A percentile compares a stretch with the other conserved stretches of the same genome.
Evolutionary conservation across 83 land plant species (phyloP).

Genomic region (Diphasiastrum complanatum): DNA sequence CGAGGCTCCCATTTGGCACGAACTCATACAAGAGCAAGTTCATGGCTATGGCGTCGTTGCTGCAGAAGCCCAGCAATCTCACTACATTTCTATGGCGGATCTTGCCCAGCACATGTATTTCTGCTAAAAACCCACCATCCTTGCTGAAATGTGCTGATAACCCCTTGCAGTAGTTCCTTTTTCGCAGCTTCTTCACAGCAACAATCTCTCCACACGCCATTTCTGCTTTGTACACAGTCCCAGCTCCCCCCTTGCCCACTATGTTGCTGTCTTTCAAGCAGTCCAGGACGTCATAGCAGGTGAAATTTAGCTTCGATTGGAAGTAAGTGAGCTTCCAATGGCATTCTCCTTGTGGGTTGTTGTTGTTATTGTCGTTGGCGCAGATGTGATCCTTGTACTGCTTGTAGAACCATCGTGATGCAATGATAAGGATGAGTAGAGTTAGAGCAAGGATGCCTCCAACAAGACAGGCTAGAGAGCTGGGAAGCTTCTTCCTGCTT

Average conservation of each 20-base stretch:
- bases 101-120: slow-evolving; percentile 67
- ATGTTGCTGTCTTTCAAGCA: slow-evolving; percentile 71
- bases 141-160: slow-evolving; percentile 31
- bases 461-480: slow-evolving; percentile 14
- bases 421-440: slow-evolving; percentile 11
- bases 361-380: background rate
- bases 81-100: slow-evolving; percentile 79
- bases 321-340: slow-evolving; percentile 75
- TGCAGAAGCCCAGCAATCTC: slow-evolving; percentile 61
- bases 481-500: background rate
- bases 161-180: slow-evolving; percentile 24
- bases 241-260: slow-evolving; percentile 78
- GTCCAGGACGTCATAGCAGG: slow-evolving; percentile 47
- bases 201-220: slow-evolving; percentile 60
- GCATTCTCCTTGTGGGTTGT: background rate
- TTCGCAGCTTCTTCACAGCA: slow-evolving; percentile 57
- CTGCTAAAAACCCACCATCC: slow-evolving; percentile 72
- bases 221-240: slow-evolving; percentile 50
- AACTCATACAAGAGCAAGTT: slow-evolving; percentile 77
- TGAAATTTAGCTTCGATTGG: slow-evolving; percentile 72
- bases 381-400: slow-evolving; percentile 8
- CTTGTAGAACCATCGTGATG: slow-evolving; percentile 17
- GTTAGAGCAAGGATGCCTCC: slow-evolving; percentile 22
- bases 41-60: slow-evolving; percentile 55
- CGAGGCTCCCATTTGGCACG: slow-evolving; percentile 93